These are phyloP conservation scores for Tricholoma saponaceum DNA, from an alignment of 768 basidiomycete species.

Conservation along the genomic window DNA sequence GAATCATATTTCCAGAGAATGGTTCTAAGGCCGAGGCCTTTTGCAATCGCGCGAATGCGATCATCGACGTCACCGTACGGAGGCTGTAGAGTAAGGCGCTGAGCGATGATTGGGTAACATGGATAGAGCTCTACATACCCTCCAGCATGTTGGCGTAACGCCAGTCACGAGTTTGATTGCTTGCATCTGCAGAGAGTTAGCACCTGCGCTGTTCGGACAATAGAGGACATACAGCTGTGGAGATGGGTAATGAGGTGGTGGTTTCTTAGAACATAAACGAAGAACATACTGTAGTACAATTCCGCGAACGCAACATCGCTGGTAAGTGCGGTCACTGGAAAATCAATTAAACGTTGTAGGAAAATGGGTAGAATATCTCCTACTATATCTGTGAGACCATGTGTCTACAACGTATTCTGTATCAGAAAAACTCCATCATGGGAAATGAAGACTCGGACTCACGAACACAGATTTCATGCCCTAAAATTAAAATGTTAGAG, in stretches of 20 bases:
- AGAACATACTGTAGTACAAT: constrained; percentile 61
- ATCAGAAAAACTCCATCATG: constrained; percentile 1
- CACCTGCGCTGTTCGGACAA: not conserved
- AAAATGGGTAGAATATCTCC: constrained; percentile 9
- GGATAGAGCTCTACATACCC: constrained; percentile 28
- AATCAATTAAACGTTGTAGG: not conserved
- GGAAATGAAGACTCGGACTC: constrained; percentile 25
- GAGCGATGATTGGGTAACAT: not conserved
- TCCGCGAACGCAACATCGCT: constrained; percentile 74
- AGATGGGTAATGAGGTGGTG: not conserved
- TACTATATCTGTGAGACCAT: constrained; percentile 56
- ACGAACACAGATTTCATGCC: constrained; percentile 61
- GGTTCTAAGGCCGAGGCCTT: constrained; percentile 63
- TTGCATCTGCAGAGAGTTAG: constrained; percentile 34
- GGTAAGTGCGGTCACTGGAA: constrained; percentile 50
- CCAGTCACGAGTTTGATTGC: constrained; percentile 51
- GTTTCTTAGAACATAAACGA: not conserved
- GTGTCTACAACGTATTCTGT: constrained; percentile 29
- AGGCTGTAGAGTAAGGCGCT: constrained; percentile 32
- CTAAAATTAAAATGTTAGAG: constrained; percentile 15
- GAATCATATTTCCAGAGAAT: constrained; percentile 72
- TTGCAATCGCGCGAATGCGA: constrained; percentile 68
- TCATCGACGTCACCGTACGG: constrained; percentile 71
- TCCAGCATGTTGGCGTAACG: constrained; percentile 58
- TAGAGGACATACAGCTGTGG: not conserved